A percentile compares a stretch with the other conserved stretches of the same genome.
phyloP scores from a whole-genome alignment of 2,329 filamentous ascomycete species.

The Botrytis fabae region DNA sequence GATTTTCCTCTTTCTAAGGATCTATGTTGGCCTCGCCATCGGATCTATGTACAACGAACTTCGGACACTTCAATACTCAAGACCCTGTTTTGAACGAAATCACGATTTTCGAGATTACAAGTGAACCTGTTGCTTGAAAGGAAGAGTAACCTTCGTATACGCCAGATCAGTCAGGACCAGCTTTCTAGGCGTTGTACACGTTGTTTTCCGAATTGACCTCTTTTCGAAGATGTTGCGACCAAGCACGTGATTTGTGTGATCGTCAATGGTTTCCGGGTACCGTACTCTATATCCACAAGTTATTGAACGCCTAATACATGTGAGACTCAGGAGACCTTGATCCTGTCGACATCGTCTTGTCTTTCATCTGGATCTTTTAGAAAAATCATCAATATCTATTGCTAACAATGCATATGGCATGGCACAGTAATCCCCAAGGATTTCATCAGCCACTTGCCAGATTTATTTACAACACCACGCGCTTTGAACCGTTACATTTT shows the following conservation, averaged over 20 bases:
- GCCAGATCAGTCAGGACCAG: neutral
- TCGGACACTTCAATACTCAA: neutral
- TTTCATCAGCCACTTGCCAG: neutral
- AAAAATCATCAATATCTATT: neutral
- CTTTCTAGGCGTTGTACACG: neutral
- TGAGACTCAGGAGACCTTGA: neutral
- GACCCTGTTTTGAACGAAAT: neutral
- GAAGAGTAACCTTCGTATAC: neutral
- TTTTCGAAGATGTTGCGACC: neutral
- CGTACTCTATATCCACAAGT: neutral
- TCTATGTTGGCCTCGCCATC: neutral
- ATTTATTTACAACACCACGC: neutral
- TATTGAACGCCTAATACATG: neutral
- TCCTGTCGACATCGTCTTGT: neutral
- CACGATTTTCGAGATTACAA: neutral
- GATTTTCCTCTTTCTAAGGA: neutral
- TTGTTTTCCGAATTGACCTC: neutral
- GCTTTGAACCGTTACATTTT: neutral
- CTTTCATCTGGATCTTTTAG: neutral
- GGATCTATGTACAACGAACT: neutral
- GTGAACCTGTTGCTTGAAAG: neutral
- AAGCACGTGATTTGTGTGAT: neutral
- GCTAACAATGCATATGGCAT: neutral
- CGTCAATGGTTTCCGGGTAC: neutral
- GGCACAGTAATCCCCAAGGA: neutral